Percentiles rank a stretch among this genome's conserved stretches.
Evolutionary conservation across 2,329 filamentous ascomycete genomes (phyloP).

Genomic region (Nothophoma quercina): DNA sequence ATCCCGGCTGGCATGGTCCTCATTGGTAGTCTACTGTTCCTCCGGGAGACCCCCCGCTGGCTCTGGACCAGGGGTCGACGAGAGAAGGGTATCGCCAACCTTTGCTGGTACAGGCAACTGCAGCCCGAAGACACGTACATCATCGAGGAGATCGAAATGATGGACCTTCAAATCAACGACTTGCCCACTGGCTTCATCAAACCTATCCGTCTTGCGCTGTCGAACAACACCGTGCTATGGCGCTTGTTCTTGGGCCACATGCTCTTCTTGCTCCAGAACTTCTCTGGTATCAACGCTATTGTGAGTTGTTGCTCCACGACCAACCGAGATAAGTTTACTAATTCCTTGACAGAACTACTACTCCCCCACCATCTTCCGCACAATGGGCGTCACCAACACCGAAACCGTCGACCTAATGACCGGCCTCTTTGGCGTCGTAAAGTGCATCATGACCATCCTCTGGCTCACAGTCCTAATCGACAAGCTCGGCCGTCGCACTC

Average conservation of each 20-base stretch:
- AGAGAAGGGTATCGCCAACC: constrained; percentile 52
- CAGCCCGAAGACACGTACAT: constrained; percentile 69
- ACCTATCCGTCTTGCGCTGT: constrained; percentile 35
- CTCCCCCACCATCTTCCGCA: constrained; percentile 73
- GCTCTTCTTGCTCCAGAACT: constrained; percentile 84
- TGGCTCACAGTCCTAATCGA: constrained; percentile 76
- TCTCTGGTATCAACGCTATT: constrained; percentile 75
- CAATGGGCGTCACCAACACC: constrained; percentile 67
- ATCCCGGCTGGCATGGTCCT: constrained; percentile 69
- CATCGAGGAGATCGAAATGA: constrained; percentile 73
- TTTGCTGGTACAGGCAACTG: constrained; percentile 71
- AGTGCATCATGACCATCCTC: constrained; percentile 71
- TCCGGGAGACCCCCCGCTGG: constrained; percentile 56
- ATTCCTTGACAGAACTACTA: constrained; percentile 67
- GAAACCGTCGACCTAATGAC: constrained; percentile 72
- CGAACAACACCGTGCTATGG: constrained; percentile 64
- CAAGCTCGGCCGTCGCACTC: constrained; percentile 65
- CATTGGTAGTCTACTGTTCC: constrained; percentile 51
- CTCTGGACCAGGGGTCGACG: constrained; percentile 52
- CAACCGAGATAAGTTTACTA: not conserved
- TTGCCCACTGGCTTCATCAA: constrained; percentile 79
- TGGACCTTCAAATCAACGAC: constrained; percentile 73
- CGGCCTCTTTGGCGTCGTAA: constrained; percentile 76
- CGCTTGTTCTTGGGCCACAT: constrained; percentile 76
- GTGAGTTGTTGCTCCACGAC: not conserved